Base-by-base conservation (phyloP, 2,329 filamentous ascomycete genomes). In the Paramyrothecium sp. region DNA sequence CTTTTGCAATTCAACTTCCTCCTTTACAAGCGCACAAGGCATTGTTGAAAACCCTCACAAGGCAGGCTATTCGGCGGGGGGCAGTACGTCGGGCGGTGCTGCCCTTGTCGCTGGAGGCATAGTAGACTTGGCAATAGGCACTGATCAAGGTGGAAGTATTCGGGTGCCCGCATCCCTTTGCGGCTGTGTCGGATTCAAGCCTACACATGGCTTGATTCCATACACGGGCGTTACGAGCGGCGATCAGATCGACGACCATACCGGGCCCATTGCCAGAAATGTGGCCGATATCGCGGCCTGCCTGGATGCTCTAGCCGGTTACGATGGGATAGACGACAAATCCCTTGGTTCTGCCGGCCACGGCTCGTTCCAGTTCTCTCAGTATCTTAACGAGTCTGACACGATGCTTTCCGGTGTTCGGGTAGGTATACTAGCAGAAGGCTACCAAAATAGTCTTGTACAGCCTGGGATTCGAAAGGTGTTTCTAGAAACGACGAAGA, bases 171-270 rank as follows among this genome's bases (percentile, higher is more conserved):
- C 78, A 3, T 71, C 73, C 0, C 63, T 74, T 1, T 75, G 71
- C 30, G 75, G 75, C 8, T 73, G 70, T 44, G 74, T 77, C 3
- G 79, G 79, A 0, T 67, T 83, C 22, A 84, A 84, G 60, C 80
- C 82, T 0, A 84, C 80, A 0, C 75, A 79, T 55, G 77, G 79
- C 0, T 68, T 83, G 0, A 73, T 85, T 0, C 81, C 82, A 0
- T 84, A 76, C 54, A 84, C 78, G 0, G 81, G 79, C 0, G 73
- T 80, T 50, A 73, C 74, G 2, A 78, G 74, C 44, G 77, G 79
- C 0, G 79, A 83, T 57, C 73, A 80, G 0, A 74, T 80, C 2
- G 77, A 82, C 47, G 82, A 85, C 58, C 80, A 84, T 60, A 71
- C 70, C 0, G 79, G 79, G 0, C 78, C 79, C 0, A 69, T 82